A percentile compares a stretch with the other conserved stretches of the same genome.
Conservation (phyloP, 129 eudicot genomes). For the Lactuca saligna region DNA sequence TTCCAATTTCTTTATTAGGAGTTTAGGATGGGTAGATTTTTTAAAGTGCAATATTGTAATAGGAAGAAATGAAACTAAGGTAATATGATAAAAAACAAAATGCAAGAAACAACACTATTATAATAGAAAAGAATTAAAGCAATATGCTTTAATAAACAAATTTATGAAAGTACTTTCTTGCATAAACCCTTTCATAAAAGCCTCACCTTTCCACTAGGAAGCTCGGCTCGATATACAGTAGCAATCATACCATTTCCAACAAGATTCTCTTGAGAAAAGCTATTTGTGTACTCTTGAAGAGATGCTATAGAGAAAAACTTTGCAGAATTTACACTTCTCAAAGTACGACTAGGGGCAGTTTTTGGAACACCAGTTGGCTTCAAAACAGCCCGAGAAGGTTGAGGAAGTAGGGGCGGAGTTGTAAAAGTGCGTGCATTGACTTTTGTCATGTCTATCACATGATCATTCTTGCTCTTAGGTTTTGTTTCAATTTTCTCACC, state of each 20-base stretch:
- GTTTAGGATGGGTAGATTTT: too few species aligned
- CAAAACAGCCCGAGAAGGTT: conserved; percentile 35
- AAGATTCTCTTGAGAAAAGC: conserved; percentile 73
- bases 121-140: neutral
- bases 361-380: conserved; percentile 46
- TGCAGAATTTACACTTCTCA: conserved; percentile 39
- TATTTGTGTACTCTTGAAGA: conserved; percentile 61
- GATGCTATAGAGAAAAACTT: conserved; percentile 66
- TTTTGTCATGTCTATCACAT: conserved; percentile 62
- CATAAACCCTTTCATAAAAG: neutral
- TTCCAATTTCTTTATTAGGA: too few species aligned
- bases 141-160: neutral
- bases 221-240: conserved; percentile 59
- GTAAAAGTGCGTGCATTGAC: conserved; percentile 28
- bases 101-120: too few species aligned
- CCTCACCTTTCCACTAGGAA: conserved; percentile 71
- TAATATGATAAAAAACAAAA: too few species aligned
- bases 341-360: conserved; percentile 22
- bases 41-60: too few species aligned
- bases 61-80: too few species aligned
- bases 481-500: conserved; percentile 25
- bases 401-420: conserved; percentile 14
- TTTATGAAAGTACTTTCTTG: neutral
- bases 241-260: conserved; percentile 62
- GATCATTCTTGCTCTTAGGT: conserved; percentile 47